These are phyloP conservation scores for Psilocybe sp. DNA, from an alignment of 768 basidiomycete genomes.

Conservation along the genomic window DNA sequence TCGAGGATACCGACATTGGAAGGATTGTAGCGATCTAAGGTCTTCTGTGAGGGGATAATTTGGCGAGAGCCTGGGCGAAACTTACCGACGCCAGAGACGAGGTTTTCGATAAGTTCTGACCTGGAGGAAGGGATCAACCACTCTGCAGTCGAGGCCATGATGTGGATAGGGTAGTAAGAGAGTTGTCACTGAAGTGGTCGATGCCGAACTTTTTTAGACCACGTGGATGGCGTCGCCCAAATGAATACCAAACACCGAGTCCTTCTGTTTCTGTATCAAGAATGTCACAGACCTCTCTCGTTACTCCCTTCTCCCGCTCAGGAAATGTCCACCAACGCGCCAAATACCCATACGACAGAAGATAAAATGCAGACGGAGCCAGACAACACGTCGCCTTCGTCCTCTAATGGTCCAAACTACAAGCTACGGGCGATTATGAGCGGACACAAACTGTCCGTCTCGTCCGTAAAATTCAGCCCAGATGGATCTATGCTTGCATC, in stretches of 20 bases:
- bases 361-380: background rate
- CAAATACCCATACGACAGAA: too few species aligned
- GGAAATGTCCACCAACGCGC: background rate
- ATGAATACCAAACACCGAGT: slow-evolving; percentile 1
- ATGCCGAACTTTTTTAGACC: slow-evolving; percentile 28
- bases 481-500: slow-evolving; percentile 82
- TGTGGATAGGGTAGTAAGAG: slow-evolving; percentile 6
- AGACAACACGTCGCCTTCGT: slow-evolving; percentile 2
- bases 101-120: slow-evolving; percentile 84
- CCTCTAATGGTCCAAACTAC: slow-evolving; percentile 46
- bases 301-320: background rate
- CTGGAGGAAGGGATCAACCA: slow-evolving; percentile 79
- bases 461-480: slow-evolving; percentile 86
- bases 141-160: slow-evolving; percentile 45
- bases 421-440: slow-evolving; percentile 58
- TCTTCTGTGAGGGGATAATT: slow-evolving; percentile 2
- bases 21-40: slow-evolving; percentile 92
- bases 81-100: slow-evolving; percentile 89
- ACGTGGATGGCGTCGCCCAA: slow-evolving; percentile 18
- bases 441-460: slow-evolving; percentile 82
- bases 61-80: slow-evolving; percentile 5
- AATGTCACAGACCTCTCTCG: slow-evolving; percentile 2
- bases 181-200: background rate
- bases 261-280: background rate
- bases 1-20: slow-evolving; percentile 90